Evolutionary conservation across 2,329 filamentous ascomycete species (phyloP), one percentile per base, ranked within the genome.

Genomic region (Stachybotrys chartarum): DNA sequence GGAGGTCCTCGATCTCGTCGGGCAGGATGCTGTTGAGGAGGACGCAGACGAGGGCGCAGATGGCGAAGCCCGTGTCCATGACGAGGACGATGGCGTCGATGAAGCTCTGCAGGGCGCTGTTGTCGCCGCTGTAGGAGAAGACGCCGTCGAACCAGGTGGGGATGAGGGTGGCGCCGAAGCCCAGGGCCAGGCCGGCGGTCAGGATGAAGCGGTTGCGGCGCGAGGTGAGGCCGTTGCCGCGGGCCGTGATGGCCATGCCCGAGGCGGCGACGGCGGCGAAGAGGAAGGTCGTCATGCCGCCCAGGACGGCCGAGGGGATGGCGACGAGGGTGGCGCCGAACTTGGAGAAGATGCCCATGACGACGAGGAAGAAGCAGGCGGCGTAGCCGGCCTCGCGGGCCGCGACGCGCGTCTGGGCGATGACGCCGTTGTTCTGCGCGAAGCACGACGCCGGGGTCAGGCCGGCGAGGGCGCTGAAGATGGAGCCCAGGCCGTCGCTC

Each of bases 371-470:
- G 64, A 88, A 78, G 68, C 81, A 91, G 66, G 85, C 88, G 51
- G 85, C 87, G 68, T 91, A 91, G 5, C 90, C 90, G 6, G 89
- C 90, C 50, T 85, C 87, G 54, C 90, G 83, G 68, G 91, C 93
- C 1, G 90, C 90, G 68, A 89, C 93, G 16, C 88, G 81, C 0
- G 90, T 94, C 49, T 94, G 77, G 0, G 89, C 87, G 58, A 94
- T 92, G 53, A 93, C 88, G 42, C 89, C 89, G 67, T 93, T 92
- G 74, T 93, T 93, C 69, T 92, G 88, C 0, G 89, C 89, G 62
- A 92, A 92, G 1, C 85, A 87, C 1, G 84, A 86, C 82, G 92
- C 89, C 32, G 89, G 88, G 0, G 88, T 89, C 61, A 90, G 88
- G 51, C 89, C 93, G 17, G 48, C n/a, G 11, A 50, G 48, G 17